Percentiles rank a stretch among this genome's conserved stretches.
Evolutionary conservation across 2,329 filamentous ascomycete species (phyloP).

Genomic region (Pestalotiopsis sp.): DNA sequence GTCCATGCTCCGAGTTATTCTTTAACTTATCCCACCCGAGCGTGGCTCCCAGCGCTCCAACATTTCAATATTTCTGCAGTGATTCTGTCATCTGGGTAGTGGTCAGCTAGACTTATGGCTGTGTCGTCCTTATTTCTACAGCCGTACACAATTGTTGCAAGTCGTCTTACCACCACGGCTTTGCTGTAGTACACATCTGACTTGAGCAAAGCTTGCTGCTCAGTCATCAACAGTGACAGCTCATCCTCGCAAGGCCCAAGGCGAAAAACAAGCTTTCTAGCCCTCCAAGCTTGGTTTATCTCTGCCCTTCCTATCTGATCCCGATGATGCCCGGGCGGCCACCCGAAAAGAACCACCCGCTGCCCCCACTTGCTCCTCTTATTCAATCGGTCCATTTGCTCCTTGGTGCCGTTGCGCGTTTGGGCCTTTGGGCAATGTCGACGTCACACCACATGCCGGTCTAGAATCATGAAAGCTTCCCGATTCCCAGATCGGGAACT

Average conservation of each 20-base stretch:
- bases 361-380: conserved; percentile 1
- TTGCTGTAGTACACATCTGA: neutral
- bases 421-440: neutral
- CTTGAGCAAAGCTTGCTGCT: conserved; percentile 1
- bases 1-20: conserved; percentile 47
- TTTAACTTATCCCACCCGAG: conserved; percentile 38
- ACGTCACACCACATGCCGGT: conserved; percentile 9
- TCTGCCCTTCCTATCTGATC: neutral
- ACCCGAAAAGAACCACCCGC: conserved; percentile 2
- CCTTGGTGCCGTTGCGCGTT: neutral
- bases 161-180: neutral
- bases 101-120: neutral
- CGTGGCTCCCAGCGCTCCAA: conserved; percentile 55
- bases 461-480: neutral
- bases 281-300: neutral
- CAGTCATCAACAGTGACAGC: neutral
- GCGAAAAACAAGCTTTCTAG: neutral
- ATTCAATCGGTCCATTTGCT: conserved; percentile 9
- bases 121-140: neutral
- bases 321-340: neutral
- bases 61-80: conserved; percentile 29
- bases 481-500: neutral
- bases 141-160: neutral
- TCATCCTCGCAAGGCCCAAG: neutral
- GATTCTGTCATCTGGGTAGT: neutral